Base-by-base conservation (phyloP, 2,329 filamentous ascomycete species). In the Bipolaris gigantea region DNA sequence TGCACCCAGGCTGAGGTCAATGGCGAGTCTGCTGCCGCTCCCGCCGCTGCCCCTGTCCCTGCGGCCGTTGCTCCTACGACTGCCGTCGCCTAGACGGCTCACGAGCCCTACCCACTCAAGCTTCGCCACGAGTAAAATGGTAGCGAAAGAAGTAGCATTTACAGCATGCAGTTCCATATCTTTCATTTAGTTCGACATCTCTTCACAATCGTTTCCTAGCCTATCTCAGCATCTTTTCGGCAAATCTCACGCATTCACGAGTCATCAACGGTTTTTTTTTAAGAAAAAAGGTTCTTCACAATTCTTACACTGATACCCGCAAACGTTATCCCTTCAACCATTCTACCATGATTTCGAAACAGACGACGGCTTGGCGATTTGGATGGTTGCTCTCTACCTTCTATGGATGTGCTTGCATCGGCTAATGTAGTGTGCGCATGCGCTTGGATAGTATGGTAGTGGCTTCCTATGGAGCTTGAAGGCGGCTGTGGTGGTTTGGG, bases 1-100 rank as follows among this genome's bases (percentile, higher is more conserved):
- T 97, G 94, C 82, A 89, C 92, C 77, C 92, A 85, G 87, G 88
- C 85, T 64, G 81, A 83, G 64, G 72, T 80, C 53, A 78, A 79
- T 56, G 77, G 75, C 48, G 77, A 77, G 40, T 63, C 63, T 15
- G 50, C 65, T 45, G 58, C 68, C 45, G 66, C 71, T 34, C 63
- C 60, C 19, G 59, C 65, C 42, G 55, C 67, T 47, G 66, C 71
- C 33, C 62, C 60, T 19, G 70, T 75, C 30, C 72, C 75, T 54
- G 73, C 76, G 18, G 64, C 73, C 15, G 43, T 46, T 50, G 73
- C 75, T 55, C 75, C 77, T 48, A 75, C 79, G 56, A 67, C 74
- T 53, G 67, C 75, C 27, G 73, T 73, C 42, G 73, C 71, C 51
- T 75, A 75, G 55, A 49, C 46, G 36, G 32, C 44, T 35, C 36